phyloP scores from a whole-genome alignment of 352 stramenopile species.

The Globisporangium paddicum region DNA sequence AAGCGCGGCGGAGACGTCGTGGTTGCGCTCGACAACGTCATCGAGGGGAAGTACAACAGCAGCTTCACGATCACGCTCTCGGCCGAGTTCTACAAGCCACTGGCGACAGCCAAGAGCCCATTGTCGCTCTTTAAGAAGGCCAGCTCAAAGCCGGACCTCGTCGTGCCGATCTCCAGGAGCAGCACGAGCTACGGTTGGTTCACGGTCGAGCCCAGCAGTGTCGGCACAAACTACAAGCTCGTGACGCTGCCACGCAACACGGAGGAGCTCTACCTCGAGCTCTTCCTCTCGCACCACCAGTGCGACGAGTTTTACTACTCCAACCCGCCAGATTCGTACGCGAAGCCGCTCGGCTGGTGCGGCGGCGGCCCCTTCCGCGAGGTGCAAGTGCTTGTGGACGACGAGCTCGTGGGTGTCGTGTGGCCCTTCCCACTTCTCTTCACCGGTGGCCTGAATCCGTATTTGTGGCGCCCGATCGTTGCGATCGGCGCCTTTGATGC shows the following conservation, averaged over 20 bases:
- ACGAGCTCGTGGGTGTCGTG: slow-evolving; percentile 50
- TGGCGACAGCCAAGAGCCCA: slow-evolving; percentile 13
- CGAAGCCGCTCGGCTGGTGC: slow-evolving; percentile 21
- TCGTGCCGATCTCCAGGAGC: slow-evolving; percentile 44
- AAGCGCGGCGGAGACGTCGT: slow-evolving; percentile 44
- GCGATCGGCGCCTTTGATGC: slow-evolving; percentile 65
- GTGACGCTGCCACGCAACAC: slow-evolving; percentile 56
- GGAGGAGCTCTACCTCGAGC: slow-evolving; percentile 59
- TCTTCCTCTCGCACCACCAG: slow-evolving; percentile 69
- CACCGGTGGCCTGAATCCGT: slow-evolving; percentile 70
- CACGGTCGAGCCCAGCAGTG: slow-evolving; percentile 39
- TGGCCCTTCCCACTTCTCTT: slow-evolving; percentile 79
- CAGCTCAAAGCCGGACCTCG: slow-evolving; percentile 24
- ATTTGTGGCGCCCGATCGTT: slow-evolving; percentile 73
- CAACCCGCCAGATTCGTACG: slow-evolving; percentile 44
- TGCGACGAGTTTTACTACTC: slow-evolving; percentile 78
- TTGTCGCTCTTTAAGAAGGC: slow-evolving; percentile 11
- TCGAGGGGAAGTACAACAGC: slow-evolving; percentile 52
- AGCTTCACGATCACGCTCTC: slow-evolving; percentile 55
- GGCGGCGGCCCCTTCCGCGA: slow-evolving; percentile 58
- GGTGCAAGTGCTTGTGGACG: slow-evolving; percentile 66
- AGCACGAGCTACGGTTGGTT: slow-evolving; percentile 60
- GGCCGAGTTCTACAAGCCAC: slow-evolving; percentile 51
- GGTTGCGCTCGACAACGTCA: slow-evolving; percentile 62
- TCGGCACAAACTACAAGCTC: slow-evolving; percentile 28